These are phyloP conservation scores for Halophytophthora polymorphica DNA, from an alignment of 352 stramenopile genomes.

Conservation along the genomic window DNA sequence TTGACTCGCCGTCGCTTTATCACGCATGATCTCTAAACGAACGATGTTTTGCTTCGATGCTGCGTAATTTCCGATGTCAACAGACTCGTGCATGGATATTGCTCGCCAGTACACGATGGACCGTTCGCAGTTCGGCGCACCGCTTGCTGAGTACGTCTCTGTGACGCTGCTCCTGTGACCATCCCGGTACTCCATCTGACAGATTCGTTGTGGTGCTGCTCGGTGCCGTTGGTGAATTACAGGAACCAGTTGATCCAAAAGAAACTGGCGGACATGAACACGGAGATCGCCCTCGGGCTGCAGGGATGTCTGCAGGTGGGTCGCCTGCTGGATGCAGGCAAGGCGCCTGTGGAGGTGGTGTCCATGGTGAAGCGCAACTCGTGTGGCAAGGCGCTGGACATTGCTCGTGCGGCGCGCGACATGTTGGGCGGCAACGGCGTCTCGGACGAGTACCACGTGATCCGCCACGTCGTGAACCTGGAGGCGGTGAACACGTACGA, in stretches of 20 bases:
- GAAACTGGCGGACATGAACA: conserved; percentile 97
- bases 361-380: conserved; percentile 48
- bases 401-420: conserved; percentile 90
- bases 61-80: background rate
- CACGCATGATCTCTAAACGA: conserved; percentile 1
- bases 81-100: conserved; percentile 91
- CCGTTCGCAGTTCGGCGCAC: conserved; percentile 94
- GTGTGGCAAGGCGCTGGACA: conserved; percentile 40
- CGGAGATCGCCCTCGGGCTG: conserved; percentile 89
- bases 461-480: conserved; percentile 97
- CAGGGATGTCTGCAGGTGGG: conserved; percentile 25
- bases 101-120: conserved; percentile 95
- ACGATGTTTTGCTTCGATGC: background rate
- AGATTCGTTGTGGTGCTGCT: background rate
- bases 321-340: conserved; percentile 24
- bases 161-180: background rate
- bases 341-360: conserved; percentile 25
- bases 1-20: background rate
- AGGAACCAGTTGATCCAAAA: conserved; percentile 98
- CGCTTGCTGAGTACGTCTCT: conserved; percentile 87
- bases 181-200: background rate
- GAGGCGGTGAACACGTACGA: conserved; percentile 99
- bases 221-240: background rate
- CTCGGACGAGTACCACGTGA: conserved; percentile 98
- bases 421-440: conserved; percentile 98